Evolutionary conservation across 129 eudicot genomes (phyloP), one percentile per base, ranked within the genome.

Genomic region (Mikania micrantha): DNA sequence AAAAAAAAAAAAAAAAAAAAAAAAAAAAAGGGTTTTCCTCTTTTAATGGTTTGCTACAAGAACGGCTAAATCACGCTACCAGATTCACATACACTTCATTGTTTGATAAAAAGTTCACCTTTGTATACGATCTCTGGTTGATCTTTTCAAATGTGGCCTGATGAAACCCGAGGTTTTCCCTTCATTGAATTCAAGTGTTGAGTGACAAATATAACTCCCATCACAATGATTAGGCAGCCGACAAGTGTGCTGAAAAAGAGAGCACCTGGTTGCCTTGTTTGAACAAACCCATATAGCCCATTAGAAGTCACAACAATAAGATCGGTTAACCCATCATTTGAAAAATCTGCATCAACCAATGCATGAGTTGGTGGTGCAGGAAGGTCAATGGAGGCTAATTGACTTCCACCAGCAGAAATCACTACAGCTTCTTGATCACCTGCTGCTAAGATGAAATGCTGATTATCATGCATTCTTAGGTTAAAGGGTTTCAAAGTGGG

Each of bases 191-290:
- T 90, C 24, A 94, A 73, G 86, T 89, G 91, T 62, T 87, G 99
- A 39, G 95, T 77, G 58, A 94, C 84, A 48, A 94, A 94, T 25
- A 94, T 80, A 61, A 90, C 97, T 31, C 88, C 97, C 99, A 94
- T 94, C 76, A 90, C 97, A 28, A 94, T 16, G 6, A 94, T 81
- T 28, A 94, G 81, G 87, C 97, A 94, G 9, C 99, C 97, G 6
- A 94, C 97, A 32, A 94, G 85, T 0, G 94, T 94, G 80, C 99
- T 94, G 74, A 94, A 94, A 88, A 94, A 94, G 48, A 94, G 80
- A 27, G 99, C 99, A 4, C 99, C 99, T 0, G 99, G 99, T 62
- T 90, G 99, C 82, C 99, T 83, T 3, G 99, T 90, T 76, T 94
- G 99, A 61, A 90, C 99, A 72, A 90, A 94, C 75, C 99, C 99